phyloP scores from a whole-genome alignment of 768 basidiomycete genomes.

The Boletus rubroflammeus region DNA sequence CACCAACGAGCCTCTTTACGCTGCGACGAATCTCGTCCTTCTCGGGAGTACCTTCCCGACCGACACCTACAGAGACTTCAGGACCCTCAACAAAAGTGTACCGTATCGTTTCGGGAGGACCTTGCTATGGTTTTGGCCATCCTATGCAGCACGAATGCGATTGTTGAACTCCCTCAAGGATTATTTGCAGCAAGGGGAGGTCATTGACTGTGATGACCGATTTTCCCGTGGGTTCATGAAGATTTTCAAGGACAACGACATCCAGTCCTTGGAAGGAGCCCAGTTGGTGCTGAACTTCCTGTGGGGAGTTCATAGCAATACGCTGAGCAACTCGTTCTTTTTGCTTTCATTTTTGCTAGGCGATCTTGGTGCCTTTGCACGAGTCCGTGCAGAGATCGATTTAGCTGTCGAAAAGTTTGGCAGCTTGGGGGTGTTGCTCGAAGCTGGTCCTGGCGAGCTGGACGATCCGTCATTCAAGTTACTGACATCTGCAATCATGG shows the following conservation, averaged over 20 bases:
- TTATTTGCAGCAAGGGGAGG: conserved; percentile 14
- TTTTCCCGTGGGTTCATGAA: conserved; percentile 15
- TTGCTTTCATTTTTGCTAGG: conserved; percentile 34
- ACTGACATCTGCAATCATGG: conserved; percentile 26
- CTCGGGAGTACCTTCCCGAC: conserved; percentile 19
- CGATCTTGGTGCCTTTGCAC: conserved; percentile 41
- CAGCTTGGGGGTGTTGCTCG: conserved; percentile 11
- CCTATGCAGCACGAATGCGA: conserved; percentile 12
- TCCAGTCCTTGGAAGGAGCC: conserved; percentile 17
- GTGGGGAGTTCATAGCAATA: conserved; percentile 23
- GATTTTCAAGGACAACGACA: conserved; percentile 14
- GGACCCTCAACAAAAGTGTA: conserved; percentile 13
- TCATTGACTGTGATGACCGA: background rate
- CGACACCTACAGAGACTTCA: conserved; percentile 22
- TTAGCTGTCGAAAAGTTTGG: conserved; percentile 10
- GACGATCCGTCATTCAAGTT: conserved; percentile 19
- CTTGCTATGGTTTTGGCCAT: conserved; percentile 12
- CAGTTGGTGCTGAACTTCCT: conserved; percentile 19
- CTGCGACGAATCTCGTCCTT: conserved; percentile 16
- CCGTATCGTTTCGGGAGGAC: conserved; percentile 17
- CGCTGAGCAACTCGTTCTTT: conserved; percentile 18
- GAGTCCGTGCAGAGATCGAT: conserved; percentile 47
- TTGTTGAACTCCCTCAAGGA: conserved; percentile 5
- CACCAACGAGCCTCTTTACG: conserved; percentile 18
- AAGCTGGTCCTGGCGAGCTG: conserved; percentile 9